Base-by-base conservation (phyloP, 1,284 basidiomycete genomes). In the Leccinum subrobustum region DNA sequence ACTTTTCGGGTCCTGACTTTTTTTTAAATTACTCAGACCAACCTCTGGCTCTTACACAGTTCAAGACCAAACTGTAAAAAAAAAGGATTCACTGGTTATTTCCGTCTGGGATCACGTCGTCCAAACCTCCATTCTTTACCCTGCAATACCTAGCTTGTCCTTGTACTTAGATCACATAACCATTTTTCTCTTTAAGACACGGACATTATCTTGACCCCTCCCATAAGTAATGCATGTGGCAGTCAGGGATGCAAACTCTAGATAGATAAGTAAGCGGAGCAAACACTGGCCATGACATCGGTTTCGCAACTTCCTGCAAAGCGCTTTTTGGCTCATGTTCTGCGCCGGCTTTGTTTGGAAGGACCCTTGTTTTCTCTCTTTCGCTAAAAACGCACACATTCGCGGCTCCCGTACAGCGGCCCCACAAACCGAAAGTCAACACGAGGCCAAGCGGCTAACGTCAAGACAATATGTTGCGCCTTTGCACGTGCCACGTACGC, bases 11-110 rank as follows among this genome's bases (percentile, higher is more conserved):
- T 57, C 23, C 14, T 59, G 14, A 60, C 54, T 33, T 11, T 61
- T 29, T 29, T 25, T n/a, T 31, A 18, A 14, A 29, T 54, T 54
- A 37, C 48, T 33, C 31, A 72, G 75, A 77, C 63, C 67, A 72
- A 66, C 70, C 74, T 1, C 66, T 76, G 54, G 61, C 64, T 39
- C 67, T 74, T 8, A 72, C 71, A 1, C 65, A 70, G 47, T 71
- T 71, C 65, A 70, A 65, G 57, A 57, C 64, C 58, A 71, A 60
- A 58, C 52, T 69, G 44, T 68, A 62, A 58, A 47, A n/a, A 5
- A n/a, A 6, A 48, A 31, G 39, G 35, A 18, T 6, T 27, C 37
- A 51, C 9, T 31, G 29, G 23, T 54, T 39, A 47, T 48, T 56
- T 31, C 54, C 44, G 27, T 39, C 18, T 39, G n/a, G 52, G 50